These are phyloP conservation scores for Apostasia ramifera DNA, from an alignment of 106 monocot genomes.

Conservation along the genomic window DNA sequence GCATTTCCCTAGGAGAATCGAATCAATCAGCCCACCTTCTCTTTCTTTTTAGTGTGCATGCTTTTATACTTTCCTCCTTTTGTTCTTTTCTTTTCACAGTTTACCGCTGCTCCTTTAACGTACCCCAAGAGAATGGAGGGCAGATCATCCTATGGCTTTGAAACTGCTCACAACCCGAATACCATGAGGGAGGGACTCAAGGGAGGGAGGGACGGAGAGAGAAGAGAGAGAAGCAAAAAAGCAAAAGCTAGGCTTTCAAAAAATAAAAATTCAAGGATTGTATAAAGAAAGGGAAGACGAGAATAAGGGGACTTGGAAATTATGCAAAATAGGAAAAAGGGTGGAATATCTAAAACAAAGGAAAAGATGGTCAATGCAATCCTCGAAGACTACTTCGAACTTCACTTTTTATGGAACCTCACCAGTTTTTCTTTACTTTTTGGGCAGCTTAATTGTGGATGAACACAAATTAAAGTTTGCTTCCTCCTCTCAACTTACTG, in stretches of 20 bases:
- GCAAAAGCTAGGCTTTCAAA: slow-evolving; percentile 17
- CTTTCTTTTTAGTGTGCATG: slow-evolving; percentile 1
- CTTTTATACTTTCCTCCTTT: slow-evolving; percentile 7
- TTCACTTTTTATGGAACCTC: slow-evolving; percentile 42
- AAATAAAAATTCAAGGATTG: slow-evolving; percentile 7
- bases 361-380: slow-evolving; percentile 59
- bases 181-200: slow-evolving; percentile 3
- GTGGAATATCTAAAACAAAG: slow-evolving; percentile 6
- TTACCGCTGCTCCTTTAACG: slow-evolving; percentile 39
- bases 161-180: slow-evolving; percentile 16
- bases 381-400: slow-evolving; percentile 58
- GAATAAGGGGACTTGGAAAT: slow-evolving; percentile 7
- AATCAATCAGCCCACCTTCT: slow-evolving; percentile 37
- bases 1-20: slow-evolving; percentile 51
- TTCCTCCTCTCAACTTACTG: slow-evolving; percentile 10
- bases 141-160: slow-evolving; percentile 58
- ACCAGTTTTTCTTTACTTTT: slow-evolving; percentile 40
- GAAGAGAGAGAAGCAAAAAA: slow-evolving; percentile 15
- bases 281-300: slow-evolving; percentile 6
- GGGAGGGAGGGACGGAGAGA: slow-evolving; percentile 2
- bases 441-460: slow-evolving; percentile 18
- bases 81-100: slow-evolving; percentile 28
- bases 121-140: slow-evolving; percentile 49
- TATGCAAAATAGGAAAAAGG: neutral
- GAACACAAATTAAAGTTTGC: slow-evolving; percentile 25